Percentiles rank a stretch among this genome's conserved stretches.
Conservation (phyloP, 257 asterid genomes). For the Ajuga chamaepitys region DNA sequence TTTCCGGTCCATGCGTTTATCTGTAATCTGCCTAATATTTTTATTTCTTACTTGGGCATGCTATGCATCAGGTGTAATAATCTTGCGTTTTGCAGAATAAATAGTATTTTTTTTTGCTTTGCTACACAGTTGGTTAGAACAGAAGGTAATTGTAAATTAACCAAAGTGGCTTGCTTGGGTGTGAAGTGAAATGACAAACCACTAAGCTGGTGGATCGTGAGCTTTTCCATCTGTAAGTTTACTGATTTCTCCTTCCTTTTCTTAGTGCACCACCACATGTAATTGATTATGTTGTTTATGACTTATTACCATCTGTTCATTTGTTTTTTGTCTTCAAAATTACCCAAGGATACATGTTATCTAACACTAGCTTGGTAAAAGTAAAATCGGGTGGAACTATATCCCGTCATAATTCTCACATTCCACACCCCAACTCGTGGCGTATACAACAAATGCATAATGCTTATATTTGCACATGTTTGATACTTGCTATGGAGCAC, state of each 20-base stretch:
- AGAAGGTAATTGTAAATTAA: conserved; percentile 10
- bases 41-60: not conserved
- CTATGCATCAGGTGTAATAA: not conserved
- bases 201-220: conserved; percentile 30
- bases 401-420: not conserved
- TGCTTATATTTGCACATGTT: not conserved
- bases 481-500: conserved; percentile 1
- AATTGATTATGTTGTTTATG: conserved; percentile 18
- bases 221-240: conserved; percentile 2
- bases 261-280: conserved; percentile 18
- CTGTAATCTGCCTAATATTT: not conserved
- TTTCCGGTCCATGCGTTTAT: not conserved
- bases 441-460: not conserved
- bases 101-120: conserved; percentile 4
- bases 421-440: conserved; percentile 7
- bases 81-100: not conserved
- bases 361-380: not conserved
- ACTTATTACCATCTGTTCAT: not conserved
- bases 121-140: conserved; percentile 17
- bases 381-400: not conserved
- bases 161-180: conserved; percentile 25
- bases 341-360: not conserved
- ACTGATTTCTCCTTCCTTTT: conserved; percentile 3
- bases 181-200: conserved; percentile 28
- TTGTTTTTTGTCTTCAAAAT: not conserved